These are phyloP conservation scores for Amborella trichopoda DNA, from an alignment of 164 flowering plant genomes.

Conservation along the genomic window DNA sequence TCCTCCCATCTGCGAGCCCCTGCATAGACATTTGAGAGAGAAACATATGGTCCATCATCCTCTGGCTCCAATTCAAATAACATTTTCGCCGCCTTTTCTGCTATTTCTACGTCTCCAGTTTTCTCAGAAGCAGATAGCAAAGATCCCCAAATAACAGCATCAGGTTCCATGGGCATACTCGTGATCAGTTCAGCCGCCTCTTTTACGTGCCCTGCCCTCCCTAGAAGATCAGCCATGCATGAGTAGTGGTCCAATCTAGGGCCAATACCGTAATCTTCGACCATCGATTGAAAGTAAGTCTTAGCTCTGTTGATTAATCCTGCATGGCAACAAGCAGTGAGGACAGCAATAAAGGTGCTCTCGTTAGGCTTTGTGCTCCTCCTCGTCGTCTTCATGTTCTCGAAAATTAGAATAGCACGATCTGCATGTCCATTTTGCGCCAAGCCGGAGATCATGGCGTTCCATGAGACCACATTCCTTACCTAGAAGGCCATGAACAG, in stretches of 20 bases:
- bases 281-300: conserved; percentile 15
- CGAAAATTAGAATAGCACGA: conserved; percentile 16
- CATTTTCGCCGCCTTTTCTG: conserved; percentile 15
- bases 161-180: conserved; percentile 21
- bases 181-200: conserved; percentile 17
- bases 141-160: conserved; percentile 26
- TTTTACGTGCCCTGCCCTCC: conserved; percentile 21
- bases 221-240: conserved; percentile 28
- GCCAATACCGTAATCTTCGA: conserved; percentile 12
- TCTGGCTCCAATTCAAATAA: conserved; percentile 21
- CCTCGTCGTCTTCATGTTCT: conserved; percentile 13
- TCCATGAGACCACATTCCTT: conserved; percentile 24
- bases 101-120: conserved; percentile 15
- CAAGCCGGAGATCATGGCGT: conserved; percentile 23
- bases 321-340: conserved; percentile 28
- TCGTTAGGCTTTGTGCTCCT: conserved; percentile 20
- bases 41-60: conserved; percentile 17
- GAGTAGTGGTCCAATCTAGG: conserved; percentile 23
- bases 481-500: conserved; percentile 12
- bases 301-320: conserved; percentile 21
- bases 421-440: conserved; percentile 20
- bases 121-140: conserved; percentile 20
- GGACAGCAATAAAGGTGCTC: conserved; percentile 22
- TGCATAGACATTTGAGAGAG: conserved; percentile 22
- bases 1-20: conserved; percentile 22